phyloP scores from a whole-genome alignment of 495 filamentous ascomycete genomes.

The Daldinia grandis region DNA sequence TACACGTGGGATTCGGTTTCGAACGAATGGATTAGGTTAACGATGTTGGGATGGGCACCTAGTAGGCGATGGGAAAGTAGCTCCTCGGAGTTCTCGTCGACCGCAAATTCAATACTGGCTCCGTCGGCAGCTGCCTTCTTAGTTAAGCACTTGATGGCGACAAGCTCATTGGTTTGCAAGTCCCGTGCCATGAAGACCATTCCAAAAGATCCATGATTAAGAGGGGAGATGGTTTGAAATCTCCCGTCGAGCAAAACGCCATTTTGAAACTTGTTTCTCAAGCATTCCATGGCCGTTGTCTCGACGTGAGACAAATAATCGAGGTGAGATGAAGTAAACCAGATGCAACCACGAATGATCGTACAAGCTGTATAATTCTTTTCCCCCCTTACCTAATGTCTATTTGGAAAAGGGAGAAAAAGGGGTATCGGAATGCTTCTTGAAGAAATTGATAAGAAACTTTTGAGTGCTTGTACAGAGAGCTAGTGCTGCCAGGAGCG shows the following conservation, averaged over 20 bases:
- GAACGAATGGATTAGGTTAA: slow-evolving; percentile 90
- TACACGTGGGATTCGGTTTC: slow-evolving; percentile 91
- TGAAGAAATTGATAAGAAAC: slow-evolving; percentile 45
- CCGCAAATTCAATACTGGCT: slow-evolving; percentile 62
- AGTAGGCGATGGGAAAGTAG: slow-evolving; percentile 81
- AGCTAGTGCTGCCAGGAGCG: slow-evolving; percentile 48
- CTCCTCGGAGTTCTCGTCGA: slow-evolving; percentile 90
- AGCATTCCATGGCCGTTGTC: slow-evolving; percentile 74
- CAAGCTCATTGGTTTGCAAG: slow-evolving; percentile 72
- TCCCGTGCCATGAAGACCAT: slow-evolving; percentile 96
- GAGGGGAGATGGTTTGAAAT: slow-evolving; percentile 87
- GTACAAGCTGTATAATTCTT: slow-evolving; percentile 41
- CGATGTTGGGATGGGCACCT: slow-evolving; percentile 85
- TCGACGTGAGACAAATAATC: slow-evolving; percentile 41
- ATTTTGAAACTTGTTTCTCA: slow-evolving; percentile 75
- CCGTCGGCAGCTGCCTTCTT: slow-evolving; percentile 71
- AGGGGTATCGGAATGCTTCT: slow-evolving; percentile 35
- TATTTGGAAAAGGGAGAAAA: slow-evolving; percentile 47
- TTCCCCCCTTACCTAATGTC: slow-evolving; percentile 45
- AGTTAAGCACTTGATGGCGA: slow-evolving; percentile 93
- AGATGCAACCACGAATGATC: slow-evolving; percentile 40
- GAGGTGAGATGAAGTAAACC: slow-evolving; percentile 33
- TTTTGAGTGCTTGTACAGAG: slow-evolving; percentile 56
- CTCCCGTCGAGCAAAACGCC: slow-evolving; percentile 82
- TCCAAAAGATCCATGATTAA: slow-evolving; percentile 98